A percentile compares a stretch with the other conserved stretches of the same genome.
phyloP scores from a whole-genome alignment of 2,329 filamentous ascomycete species.

The Neoscytalidium dimidiatum region DNA sequence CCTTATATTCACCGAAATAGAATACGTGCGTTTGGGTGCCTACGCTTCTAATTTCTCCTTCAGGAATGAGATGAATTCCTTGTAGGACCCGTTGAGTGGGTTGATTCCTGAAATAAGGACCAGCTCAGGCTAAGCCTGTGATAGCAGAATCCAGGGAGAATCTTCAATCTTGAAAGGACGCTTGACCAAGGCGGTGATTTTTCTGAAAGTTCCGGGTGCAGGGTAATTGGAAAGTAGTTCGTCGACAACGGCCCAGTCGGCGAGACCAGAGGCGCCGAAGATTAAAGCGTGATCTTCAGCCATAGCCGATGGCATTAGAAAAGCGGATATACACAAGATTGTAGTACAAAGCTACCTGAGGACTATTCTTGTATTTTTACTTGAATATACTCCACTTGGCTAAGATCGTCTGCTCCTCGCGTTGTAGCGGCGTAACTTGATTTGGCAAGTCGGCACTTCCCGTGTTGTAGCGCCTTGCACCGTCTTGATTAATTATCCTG shows the following conservation, averaged over 20 bases:
- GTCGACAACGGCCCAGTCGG: constrained; percentile 47
- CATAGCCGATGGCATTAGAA: not conserved
- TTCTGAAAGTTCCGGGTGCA: constrained; percentile 32
- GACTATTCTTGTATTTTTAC: not conserved
- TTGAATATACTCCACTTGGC: too few relatives aligned
- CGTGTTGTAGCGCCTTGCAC: not conserved
- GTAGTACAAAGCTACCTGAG: not conserved
- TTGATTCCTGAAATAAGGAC: constrained; percentile 38
- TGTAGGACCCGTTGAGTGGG: constrained; percentile 25
- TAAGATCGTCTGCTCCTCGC: too few relatives aligned
- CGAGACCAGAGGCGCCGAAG: constrained; percentile 46
- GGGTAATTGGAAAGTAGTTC: constrained; percentile 43
- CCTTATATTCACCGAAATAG: constrained; percentile 37
- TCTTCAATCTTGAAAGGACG: constrained; percentile 37
- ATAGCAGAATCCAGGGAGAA: constrained; percentile 35
- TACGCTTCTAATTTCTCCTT: constrained; percentile 31
- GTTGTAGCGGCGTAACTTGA: not conserved
- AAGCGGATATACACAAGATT: not conserved
- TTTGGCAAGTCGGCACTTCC: not conserved
- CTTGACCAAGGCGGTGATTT: constrained; percentile 45
- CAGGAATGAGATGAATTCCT: constrained; percentile 27
- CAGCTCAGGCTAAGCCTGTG: constrained; percentile 24
- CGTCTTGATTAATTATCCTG: not conserved
- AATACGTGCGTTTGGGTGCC: constrained; percentile 39
- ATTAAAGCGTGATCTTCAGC: constrained; percentile 39